Evolutionary conservation across 148 eudicot species (phyloP), one percentile per base, ranked within the genome.

Genomic region (Camellia sinensis): DNA sequence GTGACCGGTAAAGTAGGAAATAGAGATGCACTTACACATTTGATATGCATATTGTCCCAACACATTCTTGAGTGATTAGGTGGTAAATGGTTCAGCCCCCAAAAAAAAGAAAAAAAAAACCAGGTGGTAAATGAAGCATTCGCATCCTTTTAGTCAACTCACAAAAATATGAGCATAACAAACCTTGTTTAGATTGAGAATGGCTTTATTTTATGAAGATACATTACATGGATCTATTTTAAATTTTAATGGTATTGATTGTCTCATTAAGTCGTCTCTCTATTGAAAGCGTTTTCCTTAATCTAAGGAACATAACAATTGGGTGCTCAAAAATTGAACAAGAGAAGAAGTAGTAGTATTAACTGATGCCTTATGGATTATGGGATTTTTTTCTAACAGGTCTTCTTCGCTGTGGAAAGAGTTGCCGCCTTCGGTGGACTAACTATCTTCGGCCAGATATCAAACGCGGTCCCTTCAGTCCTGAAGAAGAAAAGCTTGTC

Each of bases 391-490:
- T 80, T 64, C 43, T 74, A 21, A 19, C 79, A 91, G 94, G 92
- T 18, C 94, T 91, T 19, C 88, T 84, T 67, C 87, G 94, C 15
- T 91, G 94, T 82, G 94, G 94, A 71, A 89, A 91, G 82, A 91
- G 94, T 87, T 91, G 94, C 76, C 80, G 94, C 13, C 94, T 91
- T 73, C 89, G 94, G 6, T 91, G 94, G 94, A 87, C 92, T 67
- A 91, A 91, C 80, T 91, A 91, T 75, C 89, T 91, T 5, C 86
- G 94, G 81, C 92, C 94, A 37, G 92, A 91, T 46, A 91, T 91
- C 14, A 89, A 88, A 74, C 94, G 94, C 37, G 92, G 94, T 9
- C 92, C 92, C 12, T 91, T 89, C 65, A 91, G 83, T 71, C 72
- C 80, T 10, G 92, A 91, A 61, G 94, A 91, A 59, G 94, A 91